A percentile compares a stretch with the other conserved stretches of the same genome.
These are phyloP conservation scores for Pleurotus tuber-regium DNA, from an alignment of 768 basidiomycete species.

Conservation along the genomic window DNA sequence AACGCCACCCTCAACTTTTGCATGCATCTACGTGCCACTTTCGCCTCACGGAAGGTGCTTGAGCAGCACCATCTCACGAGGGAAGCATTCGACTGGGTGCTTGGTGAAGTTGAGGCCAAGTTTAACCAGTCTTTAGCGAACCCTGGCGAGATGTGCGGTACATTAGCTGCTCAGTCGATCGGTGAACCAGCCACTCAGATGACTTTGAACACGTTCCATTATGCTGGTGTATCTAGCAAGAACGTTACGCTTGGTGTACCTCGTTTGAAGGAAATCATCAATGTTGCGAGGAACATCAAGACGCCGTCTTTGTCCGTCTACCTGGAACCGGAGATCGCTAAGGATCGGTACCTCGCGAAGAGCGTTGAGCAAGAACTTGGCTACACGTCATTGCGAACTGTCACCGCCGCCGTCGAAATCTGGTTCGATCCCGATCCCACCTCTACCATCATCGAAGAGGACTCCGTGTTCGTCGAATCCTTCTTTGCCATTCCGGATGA, in stretches of 20 bases:
- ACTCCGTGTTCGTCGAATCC: conserved; percentile 92
- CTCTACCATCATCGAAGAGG: conserved; percentile 94
- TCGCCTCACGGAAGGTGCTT: conserved; percentile 83
- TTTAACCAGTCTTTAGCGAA: conserved; percentile 92
- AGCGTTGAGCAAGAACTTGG: conserved; percentile 91
- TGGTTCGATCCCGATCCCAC: conserved; percentile 96
- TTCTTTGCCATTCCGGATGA: conserved; percentile 99
- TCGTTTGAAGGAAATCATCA: conserved; percentile 98
- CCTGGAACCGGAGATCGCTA: conserved; percentile 68
- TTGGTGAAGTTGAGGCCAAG: conserved; percentile 93
- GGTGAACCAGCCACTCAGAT: conserved; percentile 99
- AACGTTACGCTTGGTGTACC: conserved; percentile 99
- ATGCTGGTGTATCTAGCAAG: conserved; percentile 99
- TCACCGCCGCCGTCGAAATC: conserved; percentile 94
- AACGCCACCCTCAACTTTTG: conserved; percentile 92
- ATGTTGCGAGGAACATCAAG: conserved; percentile 98
- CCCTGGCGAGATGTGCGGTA: conserved; percentile 99
- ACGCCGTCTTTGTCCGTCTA: conserved; percentile 96
- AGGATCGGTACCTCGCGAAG: conserved; percentile 67
- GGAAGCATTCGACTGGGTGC: conserved; percentile 97
- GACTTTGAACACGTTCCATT: conserved; percentile 99
- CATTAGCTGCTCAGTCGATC: conserved; percentile 96
- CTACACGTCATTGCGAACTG: conserved; percentile 89
- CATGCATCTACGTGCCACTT: conserved; percentile 88
- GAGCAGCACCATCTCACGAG: conserved; percentile 85